These are phyloP conservation scores for Tylopilus balloui DNA, from an alignment of 768 basidiomycete genomes.

Conservation along the genomic window DNA sequence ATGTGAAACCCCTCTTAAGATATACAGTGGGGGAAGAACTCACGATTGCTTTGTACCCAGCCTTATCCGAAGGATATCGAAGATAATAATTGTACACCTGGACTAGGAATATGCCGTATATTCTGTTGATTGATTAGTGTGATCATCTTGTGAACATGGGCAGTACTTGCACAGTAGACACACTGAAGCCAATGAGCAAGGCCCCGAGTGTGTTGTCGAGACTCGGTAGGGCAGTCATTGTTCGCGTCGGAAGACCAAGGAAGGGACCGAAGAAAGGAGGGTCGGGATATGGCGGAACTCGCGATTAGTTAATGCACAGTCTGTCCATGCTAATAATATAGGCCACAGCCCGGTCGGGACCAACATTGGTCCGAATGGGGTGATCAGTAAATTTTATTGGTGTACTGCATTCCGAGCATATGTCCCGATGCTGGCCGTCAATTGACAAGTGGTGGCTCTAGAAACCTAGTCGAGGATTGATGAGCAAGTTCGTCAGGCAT, in stretches of 20 bases:
- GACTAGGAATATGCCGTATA: slow-evolving; percentile 50
- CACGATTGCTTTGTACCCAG: slow-evolving; percentile 48
- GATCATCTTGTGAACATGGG: neutral
- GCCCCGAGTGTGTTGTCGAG: slow-evolving; percentile 56
- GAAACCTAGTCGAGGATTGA: too few relatives aligned
- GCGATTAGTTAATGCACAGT: neutral
- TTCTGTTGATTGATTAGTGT: slow-evolving; percentile 31
- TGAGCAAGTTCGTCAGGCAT: slow-evolving; percentile 2
- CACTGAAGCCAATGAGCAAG: slow-evolving; percentile 52
- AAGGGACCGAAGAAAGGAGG: neutral
- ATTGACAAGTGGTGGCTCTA: too few relatives aligned
- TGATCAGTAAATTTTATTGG: slow-evolving; percentile 1
- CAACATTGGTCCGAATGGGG: slow-evolving; percentile 4
- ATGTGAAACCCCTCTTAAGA: neutral
- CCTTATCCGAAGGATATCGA: slow-evolving; percentile 51
- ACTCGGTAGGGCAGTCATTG: slow-evolving; percentile 17
- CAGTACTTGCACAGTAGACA: slow-evolving; percentile 36
- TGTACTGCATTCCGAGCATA: neutral
- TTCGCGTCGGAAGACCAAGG: slow-evolving; percentile 1
- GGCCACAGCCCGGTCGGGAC: slow-evolving; percentile 4
- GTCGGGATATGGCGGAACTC: neutral
- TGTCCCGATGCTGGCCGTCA: neutral
- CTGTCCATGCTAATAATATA: slow-evolving; percentile 13
- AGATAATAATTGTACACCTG: slow-evolving; percentile 54
- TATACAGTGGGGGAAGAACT: slow-evolving; percentile 22